These are phyloP conservation scores for Nectriaceae sp. DNA, from an alignment of 2,329 filamentous ascomycete species.

Conservation along the genomic window DNA sequence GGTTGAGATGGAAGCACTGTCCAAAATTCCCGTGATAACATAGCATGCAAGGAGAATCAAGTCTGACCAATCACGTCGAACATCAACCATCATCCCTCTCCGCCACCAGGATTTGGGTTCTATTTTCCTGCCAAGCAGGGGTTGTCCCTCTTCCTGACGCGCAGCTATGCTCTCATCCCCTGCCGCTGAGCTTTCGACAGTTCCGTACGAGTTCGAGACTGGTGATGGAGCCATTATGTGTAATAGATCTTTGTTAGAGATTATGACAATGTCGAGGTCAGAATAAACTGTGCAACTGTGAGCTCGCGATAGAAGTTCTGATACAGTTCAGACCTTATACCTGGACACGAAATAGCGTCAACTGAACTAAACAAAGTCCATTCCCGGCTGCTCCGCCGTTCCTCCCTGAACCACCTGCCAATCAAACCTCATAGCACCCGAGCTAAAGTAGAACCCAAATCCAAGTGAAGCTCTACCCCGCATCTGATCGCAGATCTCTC, in stretches of 20 bases:
- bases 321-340: neutral
- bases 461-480: neutral
- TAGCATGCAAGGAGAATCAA: conserved; percentile 72
- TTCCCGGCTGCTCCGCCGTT: neutral
- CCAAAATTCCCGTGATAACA: conserved; percentile 74
- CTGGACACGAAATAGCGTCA: neutral
- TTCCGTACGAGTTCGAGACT: conserved; percentile 16
- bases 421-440: neutral
- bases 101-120: conserved; percentile 19
- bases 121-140: conserved; percentile 20
- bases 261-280: too few species aligned
- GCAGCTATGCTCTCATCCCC: conserved; percentile 10
- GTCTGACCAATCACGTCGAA: conserved; percentile 62
- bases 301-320: too few species aligned
- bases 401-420: neutral
- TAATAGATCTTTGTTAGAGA: too few species aligned
- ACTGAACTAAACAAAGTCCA: neutral
- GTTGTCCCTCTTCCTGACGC: conserved; percentile 7
- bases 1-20: conserved; percentile 74
- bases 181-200: conserved; percentile 9
- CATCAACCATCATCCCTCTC: conserved; percentile 20
- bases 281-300: too few species aligned
- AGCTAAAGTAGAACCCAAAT: neutral
- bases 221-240: conserved; percentile 16
- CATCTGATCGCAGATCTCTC: conserved; percentile 18